Evolutionary conservation across 2,329 filamentous ascomycete species (phyloP).

Genomic region (Geoglossum cookeanum): DNA sequence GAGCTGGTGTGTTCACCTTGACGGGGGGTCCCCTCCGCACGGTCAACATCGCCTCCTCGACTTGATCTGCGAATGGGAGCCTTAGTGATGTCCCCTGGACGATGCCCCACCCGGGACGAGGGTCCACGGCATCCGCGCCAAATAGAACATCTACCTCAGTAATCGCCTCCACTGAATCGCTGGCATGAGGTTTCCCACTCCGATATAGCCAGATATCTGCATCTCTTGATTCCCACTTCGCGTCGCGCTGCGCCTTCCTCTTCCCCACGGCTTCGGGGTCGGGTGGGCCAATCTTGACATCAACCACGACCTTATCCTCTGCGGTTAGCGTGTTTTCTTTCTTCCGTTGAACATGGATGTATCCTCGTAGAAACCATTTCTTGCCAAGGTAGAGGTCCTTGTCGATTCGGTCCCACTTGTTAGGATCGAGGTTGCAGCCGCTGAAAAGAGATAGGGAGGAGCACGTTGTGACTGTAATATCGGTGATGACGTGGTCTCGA

Average conservation of each 20-base stretch:
- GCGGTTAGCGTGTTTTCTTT: slow-evolving; percentile 63
- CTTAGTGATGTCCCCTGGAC: slow-evolving; percentile 55
- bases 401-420: slow-evolving; percentile 65
- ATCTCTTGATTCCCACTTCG: slow-evolving; percentile 59
- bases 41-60: slow-evolving; percentile 55
- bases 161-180: slow-evolving; percentile 54
- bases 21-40: slow-evolving; percentile 52
- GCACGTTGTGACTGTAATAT: slow-evolving; percentile 62
- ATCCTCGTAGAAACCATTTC: slow-evolving; percentile 57
- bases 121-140: slow-evolving; percentile 79
- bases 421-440: slow-evolving; percentile 52
- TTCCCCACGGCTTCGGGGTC: slow-evolving; percentile 43
- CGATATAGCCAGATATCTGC: slow-evolving; percentile 70
- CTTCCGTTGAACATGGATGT: slow-evolving; percentile 65
- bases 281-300: slow-evolving; percentile 53
- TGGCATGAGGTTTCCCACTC: slow-evolving; percentile 49
- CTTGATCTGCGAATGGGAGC: slow-evolving; percentile 41
- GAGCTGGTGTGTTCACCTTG: slow-evolving; percentile 47
- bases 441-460: slow-evolving; percentile 55
- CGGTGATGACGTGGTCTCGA: slow-evolving; percentile 66
- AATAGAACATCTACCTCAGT: slow-evolving; percentile 77
- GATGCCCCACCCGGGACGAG: slow-evolving; percentile 60
- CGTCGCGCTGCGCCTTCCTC: slow-evolving; percentile 33
- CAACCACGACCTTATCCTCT: slow-evolving; percentile 61
- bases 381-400: slow-evolving; percentile 73